Evolutionary conservation across 768 basidiomycete genomes (phyloP), one percentile per base, ranked within the genome.

Genomic region (Naganishia vaughanmartiniae): DNA sequence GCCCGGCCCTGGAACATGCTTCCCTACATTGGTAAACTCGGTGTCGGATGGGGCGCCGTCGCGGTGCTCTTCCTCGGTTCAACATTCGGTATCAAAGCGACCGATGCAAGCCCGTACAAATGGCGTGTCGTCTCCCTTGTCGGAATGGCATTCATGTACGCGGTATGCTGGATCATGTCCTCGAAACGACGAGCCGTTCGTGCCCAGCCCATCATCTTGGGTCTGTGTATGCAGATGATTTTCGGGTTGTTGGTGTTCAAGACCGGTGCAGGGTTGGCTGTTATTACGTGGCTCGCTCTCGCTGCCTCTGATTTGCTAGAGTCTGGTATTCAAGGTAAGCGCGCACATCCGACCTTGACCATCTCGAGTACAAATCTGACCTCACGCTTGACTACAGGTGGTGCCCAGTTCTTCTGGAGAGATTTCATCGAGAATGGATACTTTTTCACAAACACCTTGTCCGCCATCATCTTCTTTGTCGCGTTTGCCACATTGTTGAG

Each of bases 401-500:
- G 90, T 28, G 83, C 75, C 9, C 93, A 93, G 86, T 93, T 96
- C 85, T 92, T 92, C 78, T 88, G 89, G 75, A 79, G 83, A 0
- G 85, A 88, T 0, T 86, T 86, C 48, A 84, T 89, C 65, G 71
- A 78, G 53, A 89, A 89, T 76, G 65, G 65, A 10, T 67, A 51
- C 24, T 57, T 74, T 72, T 75, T 75, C 66, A 71, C 69, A 57
- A 71, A 66, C 65, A 71, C 73, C 33, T 66, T 79, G 54, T 68
- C 86, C 12, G 86, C 89, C 24, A 90, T 95, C 80, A 91, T 96
- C 77, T 95, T 95, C 85, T 96, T 96, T 85, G 87, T 96, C 74
- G 92, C 93, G 31, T 89, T 91, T 74, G 87, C 93, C 67, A 91
- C 93, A 81, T 92, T 93, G 90, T 80, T 91, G 82, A 93, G 92